A percentile compares a stretch with the other conserved stretches of the same genome.
These are phyloP conservation scores for Pseudotsuga menziesii DNA, from an alignment of 75 land plant species.

Conservation along the genomic window DNA sequence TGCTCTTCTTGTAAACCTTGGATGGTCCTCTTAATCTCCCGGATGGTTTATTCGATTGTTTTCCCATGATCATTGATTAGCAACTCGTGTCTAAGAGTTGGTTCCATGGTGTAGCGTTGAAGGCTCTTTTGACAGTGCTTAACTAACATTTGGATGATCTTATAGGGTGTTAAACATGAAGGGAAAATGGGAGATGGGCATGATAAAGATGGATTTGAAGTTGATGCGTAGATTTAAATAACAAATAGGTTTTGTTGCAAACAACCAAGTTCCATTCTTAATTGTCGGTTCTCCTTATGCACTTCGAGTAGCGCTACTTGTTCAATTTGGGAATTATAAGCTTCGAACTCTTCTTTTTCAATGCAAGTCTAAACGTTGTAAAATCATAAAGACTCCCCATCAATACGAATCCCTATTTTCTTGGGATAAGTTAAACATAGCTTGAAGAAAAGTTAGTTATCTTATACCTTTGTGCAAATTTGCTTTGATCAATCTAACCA, in stretches of 20 bases:
- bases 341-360: constrained; percentile 11
- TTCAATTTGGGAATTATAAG: constrained; percentile 10
- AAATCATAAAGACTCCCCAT: not conserved
- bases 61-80: constrained; percentile 18
- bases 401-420: not conserved
- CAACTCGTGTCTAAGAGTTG: constrained; percentile 30
- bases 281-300: constrained; percentile 23
- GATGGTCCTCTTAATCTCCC: constrained; percentile 47
- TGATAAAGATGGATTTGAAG: not conserved
- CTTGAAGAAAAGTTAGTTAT: not conserved
- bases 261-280: constrained; percentile 16
- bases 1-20: constrained; percentile 41
- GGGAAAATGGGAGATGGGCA: not conserved
- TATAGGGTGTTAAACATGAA: not conserved
- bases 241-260: constrained; percentile 15
- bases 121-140: constrained; percentile 12
- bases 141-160: constrained; percentile 11
- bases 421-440: too few species aligned
- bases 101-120: constrained; percentile 27
- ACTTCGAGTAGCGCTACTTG: constrained; percentile 9
- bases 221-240: not conserved
- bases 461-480: constrained; percentile 22
- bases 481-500: constrained; percentile 31
- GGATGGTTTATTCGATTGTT: constrained; percentile 28
- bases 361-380: constrained; percentile 2